A percentile compares a stretch with the other conserved stretches of the same genome.
Evolutionary conservation across 2,329 filamentous ascomycete species (phyloP).

Genomic region (Kalaharituber pfeilii): DNA sequence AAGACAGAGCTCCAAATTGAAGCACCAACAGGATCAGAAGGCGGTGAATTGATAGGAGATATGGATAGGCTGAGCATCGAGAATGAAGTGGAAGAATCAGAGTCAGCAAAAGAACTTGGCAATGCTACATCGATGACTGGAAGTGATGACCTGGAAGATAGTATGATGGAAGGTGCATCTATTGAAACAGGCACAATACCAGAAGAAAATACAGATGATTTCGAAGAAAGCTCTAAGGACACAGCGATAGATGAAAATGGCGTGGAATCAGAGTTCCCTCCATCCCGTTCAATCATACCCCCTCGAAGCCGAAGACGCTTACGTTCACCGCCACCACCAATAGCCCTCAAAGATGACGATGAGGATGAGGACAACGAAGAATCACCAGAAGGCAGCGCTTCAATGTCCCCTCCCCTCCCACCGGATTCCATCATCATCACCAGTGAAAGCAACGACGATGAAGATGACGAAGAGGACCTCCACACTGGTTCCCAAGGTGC

Average conservation of each 20-base stretch:
- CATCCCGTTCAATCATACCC: background rate
- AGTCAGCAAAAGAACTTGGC: background rate
- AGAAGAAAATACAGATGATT: background rate
- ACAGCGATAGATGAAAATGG: background rate
- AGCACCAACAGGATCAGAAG: background rate
- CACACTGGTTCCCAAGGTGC: background rate
- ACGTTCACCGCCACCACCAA: background rate
- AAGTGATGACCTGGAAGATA: background rate
- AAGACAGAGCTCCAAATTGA: background rate
- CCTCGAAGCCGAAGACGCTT: background rate
- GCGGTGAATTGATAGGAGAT: background rate
- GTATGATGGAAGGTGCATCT: background rate
- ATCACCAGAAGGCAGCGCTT: background rate
- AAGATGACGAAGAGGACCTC: background rate
- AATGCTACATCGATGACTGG: background rate
- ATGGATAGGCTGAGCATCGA: background rate
- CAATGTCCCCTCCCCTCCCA: background rate
- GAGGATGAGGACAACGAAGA: background rate
- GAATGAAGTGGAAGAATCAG: background rate
- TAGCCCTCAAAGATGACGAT: background rate
- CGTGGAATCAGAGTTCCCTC: background rate
- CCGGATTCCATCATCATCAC: background rate
- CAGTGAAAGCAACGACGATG: constrained; percentile 7
- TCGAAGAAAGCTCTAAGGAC: background rate
- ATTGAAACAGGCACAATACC: no score